Evolutionary conservation across 805 yeast genomes (phyloP).

Genomic region (Debaryomyces tyrocola): DNA sequence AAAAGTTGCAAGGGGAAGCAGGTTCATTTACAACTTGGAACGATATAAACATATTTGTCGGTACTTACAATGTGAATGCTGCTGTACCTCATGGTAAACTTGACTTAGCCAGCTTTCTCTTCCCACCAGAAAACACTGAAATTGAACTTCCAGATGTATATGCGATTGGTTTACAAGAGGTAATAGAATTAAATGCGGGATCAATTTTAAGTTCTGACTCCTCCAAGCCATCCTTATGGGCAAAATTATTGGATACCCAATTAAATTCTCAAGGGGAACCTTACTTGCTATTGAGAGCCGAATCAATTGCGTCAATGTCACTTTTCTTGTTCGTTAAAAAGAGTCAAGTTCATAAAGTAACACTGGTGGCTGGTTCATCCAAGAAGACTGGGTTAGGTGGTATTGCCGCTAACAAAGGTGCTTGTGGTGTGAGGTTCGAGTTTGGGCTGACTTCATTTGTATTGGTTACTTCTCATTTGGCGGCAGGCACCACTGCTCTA

Average conservation of each 20-base stretch:
- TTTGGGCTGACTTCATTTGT: conserved; percentile 81
- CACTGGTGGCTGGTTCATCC: conserved; percentile 89
- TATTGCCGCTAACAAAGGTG: conserved; percentile 96
- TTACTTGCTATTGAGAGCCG: conserved; percentile 69
- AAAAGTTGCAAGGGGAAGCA: conserved; percentile 51
- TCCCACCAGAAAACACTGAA: conserved; percentile 56
- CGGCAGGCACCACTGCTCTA: conserved; percentile 83
- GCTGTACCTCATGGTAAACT: conserved; percentile 45
- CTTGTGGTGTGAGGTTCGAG: conserved; percentile 86
- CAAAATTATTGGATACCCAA: conserved; percentile 58
- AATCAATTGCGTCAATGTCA: conserved; percentile 70
- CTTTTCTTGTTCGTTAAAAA: conserved; percentile 61
- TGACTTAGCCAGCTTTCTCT: conserved; percentile 77
- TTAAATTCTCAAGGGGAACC: conserved; percentile 48
- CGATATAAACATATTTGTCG: conserved; percentile 67
- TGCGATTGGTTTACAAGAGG: conserved; percentile 91
- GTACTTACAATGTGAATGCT: conserved; percentile 89
- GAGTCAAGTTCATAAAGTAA: conserved; percentile 41
- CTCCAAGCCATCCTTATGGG: conserved; percentile 80
- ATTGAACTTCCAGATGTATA: conserved; percentile 67
- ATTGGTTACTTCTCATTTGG: conserved; percentile 86
- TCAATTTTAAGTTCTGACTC: conserved; percentile 84
- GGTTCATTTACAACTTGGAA: conserved; percentile 59
- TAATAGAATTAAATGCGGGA: conserved; percentile 89
- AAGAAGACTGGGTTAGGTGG: conserved; percentile 97